A percentile compares a stretch with the other conserved stretches of the same genome.
These are phyloP conservation scores for Ganoderma meredithae DNA, from an alignment of 1,284 basidiomycete genomes.

Conservation along the genomic window DNA sequence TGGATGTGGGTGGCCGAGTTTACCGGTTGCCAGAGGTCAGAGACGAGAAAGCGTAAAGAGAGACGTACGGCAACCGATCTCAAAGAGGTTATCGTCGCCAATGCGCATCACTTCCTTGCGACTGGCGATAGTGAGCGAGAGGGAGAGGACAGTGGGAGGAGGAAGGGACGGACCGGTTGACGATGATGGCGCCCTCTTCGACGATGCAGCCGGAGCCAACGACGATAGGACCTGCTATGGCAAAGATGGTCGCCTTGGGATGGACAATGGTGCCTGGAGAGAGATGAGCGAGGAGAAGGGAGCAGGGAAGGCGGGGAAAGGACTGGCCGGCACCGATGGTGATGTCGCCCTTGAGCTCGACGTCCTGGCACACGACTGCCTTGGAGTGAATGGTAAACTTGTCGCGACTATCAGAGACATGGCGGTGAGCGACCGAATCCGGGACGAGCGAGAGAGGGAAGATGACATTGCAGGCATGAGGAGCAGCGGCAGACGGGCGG, in stretches of 20 bases:
- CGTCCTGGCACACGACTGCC: constrained; percentile 87
- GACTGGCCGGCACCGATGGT: constrained; percentile 81
- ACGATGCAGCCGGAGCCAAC: constrained; percentile 91
- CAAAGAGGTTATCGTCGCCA: constrained; percentile 92
- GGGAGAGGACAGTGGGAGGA: constrained; percentile 2
- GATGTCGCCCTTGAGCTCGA: constrained; percentile 89
- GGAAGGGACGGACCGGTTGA: constrained; percentile 68
- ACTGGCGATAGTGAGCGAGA: constrained; percentile 45
- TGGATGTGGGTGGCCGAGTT: background rate
- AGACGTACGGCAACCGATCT: constrained; percentile 86
- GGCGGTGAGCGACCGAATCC: constrained; percentile 6
- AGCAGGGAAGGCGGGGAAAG: background rate
- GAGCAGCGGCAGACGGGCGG: background rate
- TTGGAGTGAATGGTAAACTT: constrained; percentile 48
- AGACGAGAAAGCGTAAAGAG: constrained; percentile 12
- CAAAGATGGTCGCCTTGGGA: constrained; percentile 91
- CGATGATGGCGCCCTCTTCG: constrained; percentile 89
- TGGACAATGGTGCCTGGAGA: constrained; percentile 85
- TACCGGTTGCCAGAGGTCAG: constrained; percentile 11
- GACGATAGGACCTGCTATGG: constrained; percentile 85
- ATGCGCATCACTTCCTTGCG: constrained; percentile 88
- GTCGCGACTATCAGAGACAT: constrained; percentile 36
- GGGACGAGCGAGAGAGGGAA: background rate
- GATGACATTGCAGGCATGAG: constrained; percentile 37
- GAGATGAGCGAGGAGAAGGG: background rate